Base-by-base conservation (phyloP, 2,329 filamentous ascomycete species). In the Tympanopsis confertula region DNA sequence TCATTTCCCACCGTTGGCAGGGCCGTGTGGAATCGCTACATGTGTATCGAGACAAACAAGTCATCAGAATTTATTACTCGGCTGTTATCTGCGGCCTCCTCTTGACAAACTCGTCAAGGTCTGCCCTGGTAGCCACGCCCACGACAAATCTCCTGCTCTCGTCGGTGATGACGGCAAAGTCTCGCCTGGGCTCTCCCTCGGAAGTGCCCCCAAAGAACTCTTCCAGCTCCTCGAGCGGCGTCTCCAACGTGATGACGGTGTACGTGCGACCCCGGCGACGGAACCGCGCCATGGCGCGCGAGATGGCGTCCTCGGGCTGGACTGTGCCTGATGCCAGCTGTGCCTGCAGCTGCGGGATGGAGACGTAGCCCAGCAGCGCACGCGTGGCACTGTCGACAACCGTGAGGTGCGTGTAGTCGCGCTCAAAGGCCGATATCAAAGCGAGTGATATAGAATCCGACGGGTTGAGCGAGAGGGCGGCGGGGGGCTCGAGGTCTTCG, bases 141-240 rank as follows among this genome's bases (percentile, higher is more conserved):
- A 98, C 65, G 37, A 98, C 91, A 58, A 96, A 96, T 48, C 89
- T 77, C 57, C 91, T 72, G 45, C 73, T 78, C 45, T 77, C 79
- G 63, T 98, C 91, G 19, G 91, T 98, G 33, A 98, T 85, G 30
- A 98, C 89, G 2, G 91, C 91, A 66, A 98, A 98, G 51, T 94
- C 83, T 63, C 82, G 77, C 52, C 66, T 69, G 44, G 73, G 66
- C 19, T 64, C 61, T 29, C 61, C 69, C 46, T 70, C 69, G 35
- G 65, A 62, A 30, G 70, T 71, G n/a, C 81, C 85, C 44, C 80
- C 78, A 55, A 96, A 94, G 60, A 98, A 98, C 19, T 68, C 72
- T 65, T 96, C 88, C 41, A 98, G 70, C 55, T 94, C 85, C 55
- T 95, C 89, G 29, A 98, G 67, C 35, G 86, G 78, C 7, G 91